Base-by-base conservation (phyloP, 805 yeast species). In the Dipodascopsis uninucleata region DNA sequence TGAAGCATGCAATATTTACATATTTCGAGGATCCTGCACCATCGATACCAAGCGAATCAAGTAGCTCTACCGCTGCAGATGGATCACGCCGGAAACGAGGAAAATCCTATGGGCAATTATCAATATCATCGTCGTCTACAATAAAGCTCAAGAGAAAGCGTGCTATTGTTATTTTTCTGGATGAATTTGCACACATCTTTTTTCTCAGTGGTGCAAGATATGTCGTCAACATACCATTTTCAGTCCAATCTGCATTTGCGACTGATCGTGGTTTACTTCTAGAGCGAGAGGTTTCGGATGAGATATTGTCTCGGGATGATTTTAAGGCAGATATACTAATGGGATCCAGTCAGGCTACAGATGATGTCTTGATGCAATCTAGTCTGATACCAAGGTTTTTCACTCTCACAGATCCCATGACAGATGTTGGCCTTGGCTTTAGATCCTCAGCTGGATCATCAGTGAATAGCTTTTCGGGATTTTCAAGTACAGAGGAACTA, bases 341-440 rank as follows among this genome's bases (percentile, higher is more conserved):
- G n/a, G n/a, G 12, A 33, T 5, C 28, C 28, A 36, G 45, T 31
- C 41, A 33, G 29, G 25, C 32, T 36, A 12, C 47, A 50, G 32
- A n/a, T 39, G 31, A 31, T 17, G 33, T 35, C 10, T 37, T 17
- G 17, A 14, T 17, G 36, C n/a, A 4, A 17, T 25, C n/a, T 17
- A 5, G 33, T 18, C 35, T 3, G 25, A 24, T 43, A 21, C 61
- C 60, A 2, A 63, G 68, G 41, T 82, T 85, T 54, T 69, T 86
- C 41, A 79, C 94, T 0, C 60, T 87, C 47, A 71, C 79, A 1
- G 94, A 85, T 59, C 90, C 95, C 0, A 66, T 82, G 49, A 76
- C 78, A 1, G 93, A 85, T 3, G 71, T 85, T 45, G 87, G 95
- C 2, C 67, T 78, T 3, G 75, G 87, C 3, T 78, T 79, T 1